Evolutionary conservation across 306 rosid species (phyloP).

Genomic region (Macrotyloma uniflorum): DNA sequence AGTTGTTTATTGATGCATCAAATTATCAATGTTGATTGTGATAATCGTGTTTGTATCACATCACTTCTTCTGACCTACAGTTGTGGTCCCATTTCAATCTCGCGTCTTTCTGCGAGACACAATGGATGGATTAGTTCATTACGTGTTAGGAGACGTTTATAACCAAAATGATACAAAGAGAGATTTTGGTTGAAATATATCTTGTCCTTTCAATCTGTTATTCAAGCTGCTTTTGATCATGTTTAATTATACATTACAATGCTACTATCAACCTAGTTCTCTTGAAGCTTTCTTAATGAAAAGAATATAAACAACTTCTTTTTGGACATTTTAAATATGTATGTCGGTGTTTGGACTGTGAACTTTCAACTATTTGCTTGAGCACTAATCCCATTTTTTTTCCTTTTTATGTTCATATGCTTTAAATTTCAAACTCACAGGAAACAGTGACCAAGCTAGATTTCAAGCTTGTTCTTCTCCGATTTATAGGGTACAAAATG

Average conservation of each 20-base stretch:
- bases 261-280: not conserved
- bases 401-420: not conserved
- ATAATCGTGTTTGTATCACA: not conserved
- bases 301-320: not conserved
- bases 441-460: conserved; percentile 9
- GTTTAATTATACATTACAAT: not conserved
- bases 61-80: conserved; percentile 1
- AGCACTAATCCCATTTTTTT: not conserved
- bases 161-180: not conserved
- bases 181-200: not conserved
- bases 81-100: not conserved
- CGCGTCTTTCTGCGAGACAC: not conserved
- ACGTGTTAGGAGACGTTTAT: not conserved
- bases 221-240: conserved; percentile 4
- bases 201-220: not conserved
- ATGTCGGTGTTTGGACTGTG: not conserved
- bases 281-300: not conserved
- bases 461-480: not conserved
- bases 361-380: conserved; percentile 15
- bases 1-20: not conserved
- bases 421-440: not conserved
- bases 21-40: not conserved
- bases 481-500: not conserved
- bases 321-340: not conserved
- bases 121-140: not conserved